Percentiles rank a stretch among this genome's conserved stretches.
Evolutionary conservation across 257 asterid species (phyloP).

Genomic region (Solanum appendiculatum): DNA sequence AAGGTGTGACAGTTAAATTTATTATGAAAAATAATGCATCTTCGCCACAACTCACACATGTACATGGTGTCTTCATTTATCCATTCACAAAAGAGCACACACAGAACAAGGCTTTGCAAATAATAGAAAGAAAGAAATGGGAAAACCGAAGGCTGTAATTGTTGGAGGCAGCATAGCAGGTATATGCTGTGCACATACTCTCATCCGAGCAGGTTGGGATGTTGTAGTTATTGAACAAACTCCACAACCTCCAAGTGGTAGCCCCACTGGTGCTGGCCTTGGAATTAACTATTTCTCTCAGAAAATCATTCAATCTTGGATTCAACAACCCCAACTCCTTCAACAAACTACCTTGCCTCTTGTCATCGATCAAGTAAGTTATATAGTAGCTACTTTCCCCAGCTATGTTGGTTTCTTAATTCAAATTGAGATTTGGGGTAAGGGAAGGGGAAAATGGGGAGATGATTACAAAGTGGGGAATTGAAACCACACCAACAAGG

Average conservation of each 20-base stretch:
- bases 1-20: no score
- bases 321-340: slow-evolving; percentile 31
- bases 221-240: slow-evolving; percentile 85
- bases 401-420: not conserved
- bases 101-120: not conserved
- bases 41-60: not conserved
- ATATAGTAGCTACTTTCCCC: not conserved
- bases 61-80: not conserved
- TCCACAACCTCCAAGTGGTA: slow-evolving; percentile 50
- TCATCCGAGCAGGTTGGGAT: slow-evolving; percentile 64
- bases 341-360: slow-evolving; percentile 35
- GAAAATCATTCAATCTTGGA: slow-evolving; percentile 40
- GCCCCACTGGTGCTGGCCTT: slow-evolving; percentile 81
- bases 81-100: not conserved
- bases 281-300: slow-evolving; percentile 52
- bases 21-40: no score
- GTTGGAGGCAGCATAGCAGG: slow-evolving; percentile 93
- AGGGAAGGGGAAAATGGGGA: not conserved
- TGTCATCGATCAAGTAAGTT: slow-evolving; percentile 54
- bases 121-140: not conserved
- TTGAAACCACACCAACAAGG: not conserved
- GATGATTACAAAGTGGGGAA: not conserved
- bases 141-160: slow-evolving; percentile 51
- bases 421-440: not conserved
- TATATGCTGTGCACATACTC: slow-evolving; percentile 61